Evolutionary conservation across 2,329 filamentous ascomycete genomes (phyloP).

Genomic region (Biscogniauxia mediterranea): DNA sequence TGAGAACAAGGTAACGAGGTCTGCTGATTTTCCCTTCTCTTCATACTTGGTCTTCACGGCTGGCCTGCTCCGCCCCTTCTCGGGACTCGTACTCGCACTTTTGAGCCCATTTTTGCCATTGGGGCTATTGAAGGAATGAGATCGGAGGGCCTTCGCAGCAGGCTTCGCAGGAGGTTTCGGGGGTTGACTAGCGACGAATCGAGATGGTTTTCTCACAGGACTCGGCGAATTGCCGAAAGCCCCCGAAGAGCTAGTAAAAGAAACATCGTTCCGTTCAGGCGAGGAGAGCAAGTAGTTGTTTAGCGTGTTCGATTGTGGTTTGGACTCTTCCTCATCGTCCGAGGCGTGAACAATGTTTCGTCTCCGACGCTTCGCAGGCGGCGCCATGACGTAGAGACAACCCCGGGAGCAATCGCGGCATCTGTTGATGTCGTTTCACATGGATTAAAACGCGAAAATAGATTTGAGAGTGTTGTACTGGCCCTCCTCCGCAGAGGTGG

Average conservation of each 20-base stretch:
- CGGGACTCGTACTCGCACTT: constrained; percentile 46
- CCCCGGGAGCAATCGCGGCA: constrained; percentile 19
- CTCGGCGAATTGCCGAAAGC: constrained; percentile 23
- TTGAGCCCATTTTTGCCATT: constrained; percentile 28
- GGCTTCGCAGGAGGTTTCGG: constrained; percentile 24
- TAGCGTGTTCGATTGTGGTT: constrained; percentile 43
- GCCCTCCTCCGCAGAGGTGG: neutral
- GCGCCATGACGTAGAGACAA: constrained; percentile 46
- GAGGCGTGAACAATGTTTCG: constrained; percentile 53
- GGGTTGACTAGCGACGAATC: constrained; percentile 17
- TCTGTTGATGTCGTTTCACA: constrained; percentile 18
- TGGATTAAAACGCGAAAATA: neutral
- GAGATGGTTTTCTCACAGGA: constrained; percentile 26
- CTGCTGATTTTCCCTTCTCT: constrained; percentile 53
- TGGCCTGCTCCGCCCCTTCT: constrained; percentile 36
- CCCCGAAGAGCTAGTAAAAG: constrained; percentile 21
- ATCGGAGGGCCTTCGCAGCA: constrained; percentile 26
- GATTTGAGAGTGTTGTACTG: neutral
- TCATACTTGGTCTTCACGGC: constrained; percentile 37
- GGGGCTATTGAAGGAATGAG: constrained; percentile 24
- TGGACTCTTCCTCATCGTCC: constrained; percentile 45
- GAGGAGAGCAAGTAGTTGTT: constrained; percentile 55
- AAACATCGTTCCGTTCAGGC: constrained; percentile 39
- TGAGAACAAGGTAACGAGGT: constrained; percentile 60
- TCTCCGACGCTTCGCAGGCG: constrained; percentile 58